phyloP scores from a whole-genome alignment of 768 basidiomycete species.

The Tricholoma sp. region DNA sequence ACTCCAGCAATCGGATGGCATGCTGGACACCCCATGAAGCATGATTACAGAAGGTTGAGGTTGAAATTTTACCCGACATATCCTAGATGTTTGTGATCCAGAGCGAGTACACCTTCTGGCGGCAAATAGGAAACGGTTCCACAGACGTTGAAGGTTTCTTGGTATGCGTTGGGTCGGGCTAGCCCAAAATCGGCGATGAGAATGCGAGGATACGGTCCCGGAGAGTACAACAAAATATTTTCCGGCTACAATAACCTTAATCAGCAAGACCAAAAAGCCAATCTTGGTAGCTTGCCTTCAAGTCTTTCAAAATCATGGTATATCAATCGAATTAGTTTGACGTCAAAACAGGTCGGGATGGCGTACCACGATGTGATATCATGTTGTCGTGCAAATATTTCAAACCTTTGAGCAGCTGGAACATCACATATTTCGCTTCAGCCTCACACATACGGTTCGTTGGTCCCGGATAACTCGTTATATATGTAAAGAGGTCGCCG shows the following conservation, averaged over 20 bases:
- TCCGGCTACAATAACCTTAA: constrained; percentile 52
- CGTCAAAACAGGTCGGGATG: not conserved
- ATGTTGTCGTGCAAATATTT: constrained; percentile 64
- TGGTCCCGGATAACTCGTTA: constrained; percentile 52
- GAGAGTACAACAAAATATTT: constrained; percentile 71
- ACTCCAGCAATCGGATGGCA: constrained; percentile 92
- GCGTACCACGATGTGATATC: constrained; percentile 74
- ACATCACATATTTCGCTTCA: constrained; percentile 82
- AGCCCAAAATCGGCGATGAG: constrained; percentile 86
- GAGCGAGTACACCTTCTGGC: constrained; percentile 76
- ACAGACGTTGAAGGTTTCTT: constrained; percentile 81
- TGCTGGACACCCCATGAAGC: constrained; percentile 33
- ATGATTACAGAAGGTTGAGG: not conserved
- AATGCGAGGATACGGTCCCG: constrained; percentile 83
- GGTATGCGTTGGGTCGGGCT: constrained; percentile 70
- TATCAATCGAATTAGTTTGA: not conserved
- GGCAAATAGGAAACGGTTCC: constrained; percentile 87
- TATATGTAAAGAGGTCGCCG: constrained; percentile 85
- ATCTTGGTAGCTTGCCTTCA: constrained; percentile 12
- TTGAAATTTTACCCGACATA: constrained; percentile 43
- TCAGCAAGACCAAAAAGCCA: not conserved
- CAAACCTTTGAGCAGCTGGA: constrained; percentile 67
- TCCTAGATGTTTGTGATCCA: constrained; percentile 68
- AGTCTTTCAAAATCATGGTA: constrained; percentile 8
- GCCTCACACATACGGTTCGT: constrained; percentile 60